Evolutionary conservation across 73 alveolate genomes (phyloP), one percentile per base, ranked within the genome.

Genomic region (Paramecium biaurelia): DNA sequence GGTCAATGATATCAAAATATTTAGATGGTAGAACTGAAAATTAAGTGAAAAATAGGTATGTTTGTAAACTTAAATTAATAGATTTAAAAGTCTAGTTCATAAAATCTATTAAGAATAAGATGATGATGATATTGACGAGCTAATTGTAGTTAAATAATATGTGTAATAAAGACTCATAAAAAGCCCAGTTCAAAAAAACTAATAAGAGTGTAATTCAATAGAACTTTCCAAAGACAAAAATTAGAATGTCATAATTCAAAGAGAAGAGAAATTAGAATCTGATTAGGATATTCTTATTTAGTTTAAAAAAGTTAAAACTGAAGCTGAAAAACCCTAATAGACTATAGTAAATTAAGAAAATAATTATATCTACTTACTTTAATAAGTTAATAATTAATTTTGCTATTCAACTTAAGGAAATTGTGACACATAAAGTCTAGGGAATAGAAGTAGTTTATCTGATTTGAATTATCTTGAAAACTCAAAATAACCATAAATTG

Each of bases 31-130:
- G 84, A 63, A 30, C 84, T 30, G 84, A 30, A 63, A 63, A 96
- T 92, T 93, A 96, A 24, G 96, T 97, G n/a, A 97, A 97, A 70
- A 97, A 97, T 72, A 93, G 97, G 89, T 97, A 94, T n/a, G 38
- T 85, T 14, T 53, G 0, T 15, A 57, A 4, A 0, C 24, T 42
- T 18, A 7, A 23, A 24, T 11, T 21, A 10, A 6, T 23, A 79
- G 90, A 79, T 79, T 4, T 79, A 79, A 79, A 47, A 79, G 90
- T 79, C 43, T 79, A 34, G 7, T 79, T 24, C 90, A 79, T 34
- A 79, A 18, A 79, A 79, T 79, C 1, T 79, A 79, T 24, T 37
- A 79, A 24, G 90, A 79, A 45, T 58, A 79, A 79, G 90, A 79
- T 79, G 90, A 79, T 45, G 90, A 79, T 45, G 90, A 79, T 24